These are phyloP conservation scores for Aspergillus novofumigatus DNA, from an alignment of 2,329 filamentous ascomycete species.

Conservation along the genomic window DNA sequence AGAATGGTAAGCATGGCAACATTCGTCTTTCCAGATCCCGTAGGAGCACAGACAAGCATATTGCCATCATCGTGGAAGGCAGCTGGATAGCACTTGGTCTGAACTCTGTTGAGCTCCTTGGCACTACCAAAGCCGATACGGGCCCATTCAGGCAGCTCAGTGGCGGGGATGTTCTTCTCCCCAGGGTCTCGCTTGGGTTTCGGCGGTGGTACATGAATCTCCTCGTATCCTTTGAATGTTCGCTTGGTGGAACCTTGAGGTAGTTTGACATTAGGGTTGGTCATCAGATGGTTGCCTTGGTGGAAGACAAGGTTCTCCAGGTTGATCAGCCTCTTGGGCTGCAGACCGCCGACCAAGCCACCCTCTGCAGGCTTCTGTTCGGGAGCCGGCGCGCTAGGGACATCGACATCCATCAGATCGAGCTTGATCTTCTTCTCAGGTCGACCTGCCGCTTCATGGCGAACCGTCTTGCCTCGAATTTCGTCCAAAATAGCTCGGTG, in stretches of 20 bases:
- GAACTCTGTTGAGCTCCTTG: slow-evolving; percentile 87
- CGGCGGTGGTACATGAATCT: slow-evolving; percentile 92
- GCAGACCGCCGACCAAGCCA: slow-evolving; percentile 72
- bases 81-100: slow-evolving; percentile 85
- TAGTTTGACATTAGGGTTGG: slow-evolving; percentile 91
- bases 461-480: slow-evolving; percentile 65
- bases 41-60: slow-evolving; percentile 95
- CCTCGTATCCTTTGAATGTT: slow-evolving; percentile 96
- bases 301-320: slow-evolving; percentile 95
- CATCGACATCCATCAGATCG: slow-evolving; percentile 80
- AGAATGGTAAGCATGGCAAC: slow-evolving; percentile 97
- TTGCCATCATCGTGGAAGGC: slow-evolving; percentile 95
- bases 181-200: slow-evolving; percentile 79
- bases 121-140: slow-evolving; percentile 78
- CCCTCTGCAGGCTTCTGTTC: slow-evolving; percentile 59
- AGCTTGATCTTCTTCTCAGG: slow-evolving; percentile 78
- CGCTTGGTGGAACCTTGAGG: slow-evolving; percentile 93
- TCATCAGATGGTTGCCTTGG: slow-evolving; percentile 98
- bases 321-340: slow-evolving; percentile 84
- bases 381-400: slow-evolving; percentile 55
- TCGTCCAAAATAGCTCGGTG: slow-evolving; percentile 84
- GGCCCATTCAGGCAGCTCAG: slow-evolving; percentile 90
- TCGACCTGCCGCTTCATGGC: slow-evolving; percentile 55
- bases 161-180: slow-evolving; percentile 77
- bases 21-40: slow-evolving; percentile 96